Percentiles rank a stretch among this genome's conserved stretches.
Evolutionary conservation across 768 basidiomycete species (phyloP).

Genomic region (Pholiota microspora): DNA sequence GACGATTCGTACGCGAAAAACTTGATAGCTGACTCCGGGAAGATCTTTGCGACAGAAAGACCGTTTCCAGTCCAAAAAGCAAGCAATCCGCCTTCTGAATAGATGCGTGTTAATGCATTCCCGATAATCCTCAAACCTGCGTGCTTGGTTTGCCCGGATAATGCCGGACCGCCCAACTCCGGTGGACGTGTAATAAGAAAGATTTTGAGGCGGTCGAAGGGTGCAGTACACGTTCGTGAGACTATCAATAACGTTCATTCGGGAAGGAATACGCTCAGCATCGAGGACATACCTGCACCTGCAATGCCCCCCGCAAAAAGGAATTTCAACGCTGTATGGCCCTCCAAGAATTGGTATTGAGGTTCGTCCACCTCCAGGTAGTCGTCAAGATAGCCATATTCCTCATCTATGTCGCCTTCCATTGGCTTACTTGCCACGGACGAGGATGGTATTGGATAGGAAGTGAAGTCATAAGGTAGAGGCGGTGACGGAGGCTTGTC

Average conservation of each 20-base stretch:
- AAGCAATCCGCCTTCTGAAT: slow-evolving; percentile 82
- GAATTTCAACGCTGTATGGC: slow-evolving; percentile 80
- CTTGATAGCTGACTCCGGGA: slow-evolving; percentile 98
- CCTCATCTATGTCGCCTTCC: slow-evolving; percentile 36
- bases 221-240: slow-evolving; percentile 94
- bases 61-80: slow-evolving; percentile 99
- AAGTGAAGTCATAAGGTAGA: slow-evolving; percentile 17
- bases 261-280: neutral
- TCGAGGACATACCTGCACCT: slow-evolving; percentile 70
- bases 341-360: slow-evolving; percentile 59
- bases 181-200: slow-evolving; percentile 91
- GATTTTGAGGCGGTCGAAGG: slow-evolving; percentile 94
- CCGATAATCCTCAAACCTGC: slow-evolving; percentile 63
- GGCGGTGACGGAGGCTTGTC: slow-evolving; percentile 56
- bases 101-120: slow-evolving; percentile 77
- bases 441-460: slow-evolving; percentile 8
- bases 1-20: slow-evolving; percentile 95
- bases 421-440: slow-evolving; percentile 15
- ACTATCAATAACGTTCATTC: slow-evolving; percentile 46
- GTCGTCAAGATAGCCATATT: slow-evolving; percentile 44
- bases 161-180: slow-evolving; percentile 61
- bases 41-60: slow-evolving; percentile 91
- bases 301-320: slow-evolving; percentile 92
- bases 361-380: slow-evolving; percentile 58
- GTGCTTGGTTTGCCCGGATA: slow-evolving; percentile 34